These are phyloP conservation scores for Carex littledalei DNA, from an alignment of 176 grass and related monocot species.

Conservation along the genomic window DNA sequence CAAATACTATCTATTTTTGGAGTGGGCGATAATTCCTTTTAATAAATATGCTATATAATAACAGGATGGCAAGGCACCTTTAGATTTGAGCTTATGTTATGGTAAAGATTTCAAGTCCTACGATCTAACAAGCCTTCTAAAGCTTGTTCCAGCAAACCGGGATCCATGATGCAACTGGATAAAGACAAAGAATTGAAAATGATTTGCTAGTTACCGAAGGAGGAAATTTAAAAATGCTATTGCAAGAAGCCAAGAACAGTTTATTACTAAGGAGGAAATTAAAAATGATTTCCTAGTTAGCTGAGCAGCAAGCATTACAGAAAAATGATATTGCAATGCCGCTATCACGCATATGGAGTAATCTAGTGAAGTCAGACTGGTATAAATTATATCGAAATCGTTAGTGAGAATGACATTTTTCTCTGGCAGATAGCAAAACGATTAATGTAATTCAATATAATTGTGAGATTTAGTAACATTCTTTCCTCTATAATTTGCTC, in stretches of 20 bases:
- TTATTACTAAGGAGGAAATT: neutral
- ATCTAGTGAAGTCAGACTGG: neutral
- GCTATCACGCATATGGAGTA: neutral
- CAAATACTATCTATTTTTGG: neutral
- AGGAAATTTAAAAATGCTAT: neutral
- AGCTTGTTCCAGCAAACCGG: constrained; percentile 71
- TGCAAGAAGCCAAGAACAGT: neutral
- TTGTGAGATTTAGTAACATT: neutral
- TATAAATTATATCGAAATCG: neutral
- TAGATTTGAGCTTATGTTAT: constrained; percentile 89
- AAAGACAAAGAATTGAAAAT: neutral
- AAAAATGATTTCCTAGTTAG: neutral
- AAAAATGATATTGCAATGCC: too few species aligned
- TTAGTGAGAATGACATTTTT: neutral
- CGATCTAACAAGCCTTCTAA: constrained; percentile 84
- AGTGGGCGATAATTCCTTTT: neutral
- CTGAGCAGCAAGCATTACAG: neutral
- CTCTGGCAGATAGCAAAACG: neutral
- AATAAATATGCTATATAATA: constrained; percentile 10
- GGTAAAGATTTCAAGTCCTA: constrained; percentile 97
- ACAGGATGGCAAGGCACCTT: constrained; percentile 75
- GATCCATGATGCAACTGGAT: constrained; percentile 14
- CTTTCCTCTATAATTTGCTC: neutral
- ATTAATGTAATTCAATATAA: neutral
- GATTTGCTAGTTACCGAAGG: too few species aligned